phyloP scores from a whole-genome alignment of 169 alveolate genomes.

The Cryptosporidium viatorum region DNA sequence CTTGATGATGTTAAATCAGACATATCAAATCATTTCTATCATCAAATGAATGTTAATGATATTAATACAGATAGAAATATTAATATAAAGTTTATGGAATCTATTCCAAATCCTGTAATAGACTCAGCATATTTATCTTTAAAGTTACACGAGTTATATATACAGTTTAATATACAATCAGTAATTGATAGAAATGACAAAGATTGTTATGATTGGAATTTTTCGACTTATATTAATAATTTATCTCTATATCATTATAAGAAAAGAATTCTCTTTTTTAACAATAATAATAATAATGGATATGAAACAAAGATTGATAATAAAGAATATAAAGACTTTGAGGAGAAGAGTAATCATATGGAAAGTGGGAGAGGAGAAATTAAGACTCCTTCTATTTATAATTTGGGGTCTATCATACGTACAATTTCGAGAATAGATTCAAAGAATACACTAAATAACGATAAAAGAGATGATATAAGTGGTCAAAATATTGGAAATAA shows the following conservation, averaged over 20 bases:
- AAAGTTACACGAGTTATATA: conserved; percentile 27
- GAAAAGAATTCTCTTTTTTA: conserved; percentile 23
- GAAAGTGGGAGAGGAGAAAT: conserved; percentile 13
- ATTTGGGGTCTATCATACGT: conserved; percentile 29
- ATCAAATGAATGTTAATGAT: conserved; percentile 6
- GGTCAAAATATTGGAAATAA: background rate
- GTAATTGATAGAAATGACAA: conserved; percentile 72
- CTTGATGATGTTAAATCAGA: background rate
- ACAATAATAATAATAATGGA: background rate
- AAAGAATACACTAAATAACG: background rate
- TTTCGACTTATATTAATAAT: conserved; percentile 45
- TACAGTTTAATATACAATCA: conserved; percentile 56
- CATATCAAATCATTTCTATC: background rate
- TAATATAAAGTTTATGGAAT: conserved; percentile 30
- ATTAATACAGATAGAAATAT: conserved; percentile 25
- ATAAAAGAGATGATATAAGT: background rate
- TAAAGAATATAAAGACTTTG: background rate
- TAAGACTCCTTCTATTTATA: conserved; percentile 23
- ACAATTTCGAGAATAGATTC: conserved; percentile 14
- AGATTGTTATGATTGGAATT: conserved; percentile 69
- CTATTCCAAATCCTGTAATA: conserved; percentile 61
- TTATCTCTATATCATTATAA: conserved; percentile 33
- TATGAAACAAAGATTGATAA: background rate
- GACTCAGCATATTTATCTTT: conserved; percentile 12
- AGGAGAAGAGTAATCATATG: background rate